Conservation (phyloP, 441 rosid species). For the Jatropha multifida region DNA sequence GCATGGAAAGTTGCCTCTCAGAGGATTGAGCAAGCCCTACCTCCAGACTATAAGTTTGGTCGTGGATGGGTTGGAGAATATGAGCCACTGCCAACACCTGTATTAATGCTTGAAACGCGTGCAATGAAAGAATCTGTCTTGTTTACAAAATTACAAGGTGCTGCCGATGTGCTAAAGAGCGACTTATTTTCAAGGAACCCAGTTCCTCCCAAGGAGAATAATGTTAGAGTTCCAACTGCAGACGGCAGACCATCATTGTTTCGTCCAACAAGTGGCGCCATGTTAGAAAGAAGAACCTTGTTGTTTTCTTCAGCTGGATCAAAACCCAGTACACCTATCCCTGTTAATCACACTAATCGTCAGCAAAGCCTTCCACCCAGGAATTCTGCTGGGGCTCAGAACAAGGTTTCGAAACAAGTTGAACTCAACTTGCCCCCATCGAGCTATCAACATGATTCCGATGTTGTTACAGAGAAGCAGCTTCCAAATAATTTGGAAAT, state of each 20-base stretch:
- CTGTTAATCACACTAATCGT: slow-evolving; percentile 32
- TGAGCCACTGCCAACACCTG: slow-evolving; percentile 84
- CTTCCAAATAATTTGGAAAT: slow-evolving; percentile 45
- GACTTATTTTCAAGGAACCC: slow-evolving; percentile 33
- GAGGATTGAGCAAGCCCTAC: slow-evolving; percentile 77
- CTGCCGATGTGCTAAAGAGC: slow-evolving; percentile 34
- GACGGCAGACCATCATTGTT: slow-evolving; percentile 42
- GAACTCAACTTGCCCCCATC: slow-evolving; percentile 77
- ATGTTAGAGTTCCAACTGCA: slow-evolving; percentile 22
- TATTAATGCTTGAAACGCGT: slow-evolving; percentile 54
- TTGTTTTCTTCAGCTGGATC: slow-evolving; percentile 36
- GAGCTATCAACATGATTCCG: slow-evolving; percentile 41
- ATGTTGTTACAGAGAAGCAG: slow-evolving; percentile 41
- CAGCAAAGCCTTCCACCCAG: slow-evolving; percentile 41
- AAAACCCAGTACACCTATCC: slow-evolving; percentile 26
- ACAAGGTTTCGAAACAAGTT: slow-evolving; percentile 58
- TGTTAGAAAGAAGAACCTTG: slow-evolving; percentile 43
- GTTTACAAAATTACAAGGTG: slow-evolving; percentile 34
- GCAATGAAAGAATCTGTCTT: slow-evolving; percentile 41
- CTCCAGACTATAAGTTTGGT: slow-evolving; percentile 84
- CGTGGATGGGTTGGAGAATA: slow-evolving; percentile 99
- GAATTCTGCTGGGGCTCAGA: slow-evolving; percentile 38
- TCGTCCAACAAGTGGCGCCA: slow-evolving; percentile 33
- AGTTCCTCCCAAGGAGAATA: slow-evolving; percentile 35
- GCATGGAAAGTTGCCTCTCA: slow-evolving; percentile 86